phyloP scores from a whole-genome alignment of 1,284 basidiomycete genomes.

The Malassezia psittaci region DNA sequence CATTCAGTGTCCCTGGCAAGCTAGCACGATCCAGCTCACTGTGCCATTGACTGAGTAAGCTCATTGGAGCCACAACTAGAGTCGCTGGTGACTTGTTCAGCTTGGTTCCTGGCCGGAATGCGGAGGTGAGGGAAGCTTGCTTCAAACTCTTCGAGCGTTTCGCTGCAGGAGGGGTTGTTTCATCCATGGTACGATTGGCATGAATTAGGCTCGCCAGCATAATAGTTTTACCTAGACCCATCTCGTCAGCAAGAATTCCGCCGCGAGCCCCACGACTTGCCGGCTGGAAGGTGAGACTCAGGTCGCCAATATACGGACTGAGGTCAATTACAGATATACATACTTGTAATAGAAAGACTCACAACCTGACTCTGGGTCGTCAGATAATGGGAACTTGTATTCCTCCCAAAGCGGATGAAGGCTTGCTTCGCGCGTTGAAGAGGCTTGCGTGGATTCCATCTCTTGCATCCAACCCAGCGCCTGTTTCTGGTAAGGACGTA shows the following conservation, averaged over 20 bases:
- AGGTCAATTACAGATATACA: conserved; percentile 21
- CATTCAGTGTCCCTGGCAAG: conserved; percentile 55
- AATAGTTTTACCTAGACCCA: conserved; percentile 92
- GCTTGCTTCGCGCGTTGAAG: conserved; percentile 46
- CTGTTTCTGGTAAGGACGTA: conserved; percentile 85
- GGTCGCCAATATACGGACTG: conserved; percentile 61
- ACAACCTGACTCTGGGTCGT: conserved; percentile 20
- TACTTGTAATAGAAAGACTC: conserved; percentile 24
- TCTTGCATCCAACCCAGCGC: conserved; percentile 91
- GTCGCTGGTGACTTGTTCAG: conserved; percentile 53
- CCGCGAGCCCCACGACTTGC: conserved; percentile 70
- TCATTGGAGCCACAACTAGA: conserved; percentile 84
- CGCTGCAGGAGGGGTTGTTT: not conserved
- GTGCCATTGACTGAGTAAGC: conserved; percentile 78
- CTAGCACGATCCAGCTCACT: conserved; percentile 63
- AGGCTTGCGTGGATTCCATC: conserved; percentile 55
- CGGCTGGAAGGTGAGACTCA: conserved; percentile 74
- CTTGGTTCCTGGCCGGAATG: conserved; percentile 22
- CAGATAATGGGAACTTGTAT: conserved; percentile 50
- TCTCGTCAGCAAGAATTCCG: conserved; percentile 72
- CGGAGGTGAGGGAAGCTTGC: conserved; percentile 33
- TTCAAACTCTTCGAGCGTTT: conserved; percentile 12
- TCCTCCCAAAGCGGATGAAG: conserved; percentile 94
- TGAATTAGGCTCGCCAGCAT: conserved; percentile 88
- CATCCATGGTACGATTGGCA: conserved; percentile 52